Percentiles rank a stretch among this genome's conserved stretches.
phyloP scores from a whole-genome alignment of 805 yeast genomes.

The Yarrowia phangngaensis region DNA sequence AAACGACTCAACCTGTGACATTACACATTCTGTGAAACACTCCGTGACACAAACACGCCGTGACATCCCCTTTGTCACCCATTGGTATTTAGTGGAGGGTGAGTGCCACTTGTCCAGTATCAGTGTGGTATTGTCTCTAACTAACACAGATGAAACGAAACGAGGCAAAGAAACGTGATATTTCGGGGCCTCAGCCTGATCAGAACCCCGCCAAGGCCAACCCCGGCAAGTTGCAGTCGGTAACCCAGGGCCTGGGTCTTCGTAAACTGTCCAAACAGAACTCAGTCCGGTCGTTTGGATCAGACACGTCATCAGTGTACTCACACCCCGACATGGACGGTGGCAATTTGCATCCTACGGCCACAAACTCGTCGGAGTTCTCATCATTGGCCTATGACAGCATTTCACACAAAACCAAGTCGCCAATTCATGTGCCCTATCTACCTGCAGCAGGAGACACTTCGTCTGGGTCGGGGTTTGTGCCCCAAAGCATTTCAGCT shows the following conservation, averaged over 20 bases:
- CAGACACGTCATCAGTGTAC: slow-evolving; percentile 17
- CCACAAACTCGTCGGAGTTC: slow-evolving; percentile 26
- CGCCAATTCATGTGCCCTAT: slow-evolving; percentile 33
- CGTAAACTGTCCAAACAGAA: slow-evolving; percentile 23
- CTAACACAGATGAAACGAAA: slow-evolving; percentile 25
- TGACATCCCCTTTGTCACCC: too few species aligned
- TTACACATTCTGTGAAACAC: neutral
- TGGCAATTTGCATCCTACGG: slow-evolving; percentile 6
- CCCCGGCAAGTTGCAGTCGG: slow-evolving; percentile 17
- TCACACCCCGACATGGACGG: slow-evolving; percentile 19
- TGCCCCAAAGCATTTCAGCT: slow-evolving; percentile 31
- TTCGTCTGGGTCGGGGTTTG: slow-evolving; percentile 28
- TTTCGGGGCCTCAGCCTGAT: slow-evolving; percentile 16
- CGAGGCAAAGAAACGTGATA: slow-evolving; percentile 23
- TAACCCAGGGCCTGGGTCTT: slow-evolving; percentile 20
- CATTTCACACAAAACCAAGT: slow-evolving; percentile 29
- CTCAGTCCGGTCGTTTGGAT: slow-evolving; percentile 21
- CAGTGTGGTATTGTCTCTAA: neutral
- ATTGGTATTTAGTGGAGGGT: slow-evolving; percentile 20
- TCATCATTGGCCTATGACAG: slow-evolving; percentile 33
- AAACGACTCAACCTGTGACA: neutral
- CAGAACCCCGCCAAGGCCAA: slow-evolving; percentile 1
- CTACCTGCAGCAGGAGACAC: slow-evolving; percentile 30
- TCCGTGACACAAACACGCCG: neutral
- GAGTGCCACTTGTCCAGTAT: slow-evolving; percentile 1